These are phyloP conservation scores for Phytophthora megakarya DNA, from an alignment of 352 stramenopile genomes.

Conservation along the genomic window DNA sequence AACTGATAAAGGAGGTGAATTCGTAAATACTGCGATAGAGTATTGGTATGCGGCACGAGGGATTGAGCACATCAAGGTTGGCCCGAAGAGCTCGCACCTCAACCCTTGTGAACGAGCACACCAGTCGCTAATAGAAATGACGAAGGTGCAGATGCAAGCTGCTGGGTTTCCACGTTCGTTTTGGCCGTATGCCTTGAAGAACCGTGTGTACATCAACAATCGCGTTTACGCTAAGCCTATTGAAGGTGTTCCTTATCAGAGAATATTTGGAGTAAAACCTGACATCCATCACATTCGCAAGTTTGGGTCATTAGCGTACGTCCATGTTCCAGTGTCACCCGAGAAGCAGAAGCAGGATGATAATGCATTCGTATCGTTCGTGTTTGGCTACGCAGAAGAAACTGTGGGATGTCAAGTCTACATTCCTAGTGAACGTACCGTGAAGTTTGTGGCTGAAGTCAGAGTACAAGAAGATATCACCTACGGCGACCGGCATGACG, in stretches of 20 bases:
- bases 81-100: conserved; percentile 10
- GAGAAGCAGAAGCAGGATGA: conserved; percentile 2
- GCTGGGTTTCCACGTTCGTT: conserved; percentile 5
- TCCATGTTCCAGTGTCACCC: background rate
- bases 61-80: conserved; percentile 16
- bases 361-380: conserved; percentile 1
- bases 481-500: conserved; percentile 1
- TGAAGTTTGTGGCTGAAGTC: conserved; percentile 8
- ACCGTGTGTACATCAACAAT: conserved; percentile 12
- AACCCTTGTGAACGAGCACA: conserved; percentile 1
- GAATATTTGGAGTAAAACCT: conserved; percentile 5
- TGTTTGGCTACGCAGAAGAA: conserved; percentile 11
- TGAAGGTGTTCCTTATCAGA: conserved; percentile 5
- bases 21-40: conserved; percentile 1
- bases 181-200: conserved; percentile 14
- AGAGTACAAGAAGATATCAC: background rate
- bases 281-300: conserved; percentile 13
- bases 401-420: conserved; percentile 10
- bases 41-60: background rate
- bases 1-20: conserved; percentile 8
- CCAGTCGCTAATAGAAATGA: conserved; percentile 14
- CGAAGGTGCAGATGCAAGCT: conserved; percentile 9
- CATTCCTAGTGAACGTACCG: conserved; percentile 5
- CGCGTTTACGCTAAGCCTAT: background rate
- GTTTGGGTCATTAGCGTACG: conserved; percentile 13